These are phyloP conservation scores for Mycosphaerella arachidis DNA, from an alignment of 2,329 filamentous ascomycete species.

Conservation along the genomic window DNA sequence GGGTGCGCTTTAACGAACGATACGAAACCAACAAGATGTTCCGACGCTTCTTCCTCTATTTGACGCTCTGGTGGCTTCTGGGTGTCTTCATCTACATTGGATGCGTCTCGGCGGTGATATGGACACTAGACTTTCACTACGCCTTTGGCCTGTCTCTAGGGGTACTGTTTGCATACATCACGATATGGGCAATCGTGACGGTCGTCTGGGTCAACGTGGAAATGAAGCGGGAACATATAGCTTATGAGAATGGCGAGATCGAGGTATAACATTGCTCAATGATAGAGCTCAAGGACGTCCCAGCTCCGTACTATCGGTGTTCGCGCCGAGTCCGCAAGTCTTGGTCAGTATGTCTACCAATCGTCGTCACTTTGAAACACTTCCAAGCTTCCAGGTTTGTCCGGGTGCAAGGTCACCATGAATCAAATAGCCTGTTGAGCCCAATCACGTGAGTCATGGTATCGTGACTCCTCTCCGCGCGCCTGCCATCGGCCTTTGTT, in stretches of 20 bases:
- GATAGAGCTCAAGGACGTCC: background rate
- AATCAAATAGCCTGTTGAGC: background rate
- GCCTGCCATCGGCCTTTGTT: background rate
- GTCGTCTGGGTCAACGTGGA: conserved; percentile 25
- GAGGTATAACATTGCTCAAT: conserved; percentile 12
- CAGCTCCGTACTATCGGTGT: background rate
- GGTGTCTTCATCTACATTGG: conserved; percentile 29
- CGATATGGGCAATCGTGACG: conserved; percentile 24
- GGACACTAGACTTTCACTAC: conserved; percentile 29
- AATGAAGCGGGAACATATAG: conserved; percentile 28
- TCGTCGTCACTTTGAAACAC: background rate
- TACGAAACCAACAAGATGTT: conserved; percentile 30
- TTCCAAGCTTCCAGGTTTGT: background rate
- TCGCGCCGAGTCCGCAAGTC: background rate
- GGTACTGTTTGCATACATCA: conserved; percentile 28
- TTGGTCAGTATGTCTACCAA: background rate
- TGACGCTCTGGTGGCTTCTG: conserved; percentile 30
- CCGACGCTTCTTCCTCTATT: conserved; percentile 27
- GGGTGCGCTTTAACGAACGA: conserved; percentile 30
- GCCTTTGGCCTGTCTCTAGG: conserved; percentile 30
- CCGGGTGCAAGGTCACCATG: background rate
- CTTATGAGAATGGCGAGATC: conserved; percentile 26
- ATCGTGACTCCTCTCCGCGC: background rate
- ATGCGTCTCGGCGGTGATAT: conserved; percentile 30
- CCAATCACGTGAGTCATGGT: background rate